A percentile compares a stretch with the other conserved stretches of the same genome.
These are phyloP conservation scores for Penicillium crustosum DNA, from an alignment of 2,329 filamentous ascomycete genomes.

Conservation along the genomic window DNA sequence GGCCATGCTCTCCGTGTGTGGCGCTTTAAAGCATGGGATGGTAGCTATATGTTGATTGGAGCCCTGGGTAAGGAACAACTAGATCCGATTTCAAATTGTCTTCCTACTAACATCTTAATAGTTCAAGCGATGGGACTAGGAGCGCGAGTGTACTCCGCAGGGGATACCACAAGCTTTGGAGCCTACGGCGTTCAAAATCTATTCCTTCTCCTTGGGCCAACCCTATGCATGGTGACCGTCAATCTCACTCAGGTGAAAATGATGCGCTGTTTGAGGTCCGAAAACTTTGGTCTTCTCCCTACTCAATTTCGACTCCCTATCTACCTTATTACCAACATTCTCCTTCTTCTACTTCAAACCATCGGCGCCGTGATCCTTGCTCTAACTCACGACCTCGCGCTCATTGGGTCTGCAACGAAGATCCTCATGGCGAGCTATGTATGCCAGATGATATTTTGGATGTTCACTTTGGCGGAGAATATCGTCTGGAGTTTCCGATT, in stretches of 20 bases:
- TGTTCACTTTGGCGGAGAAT: background rate
- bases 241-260: background rate
- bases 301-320: background rate
- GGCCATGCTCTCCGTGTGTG: background rate
- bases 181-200: background rate
- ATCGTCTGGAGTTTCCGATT: background rate
- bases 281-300: background rate
- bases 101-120: background rate
- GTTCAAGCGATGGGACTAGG: background rate
- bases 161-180: background rate
- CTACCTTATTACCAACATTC: background rate
- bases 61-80: background rate
- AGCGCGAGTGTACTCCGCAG: background rate
- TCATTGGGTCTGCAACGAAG: background rate
- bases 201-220: background rate
- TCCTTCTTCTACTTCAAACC: background rate
- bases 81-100: background rate
- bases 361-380: background rate
- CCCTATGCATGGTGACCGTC: background rate
- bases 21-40: background rate
- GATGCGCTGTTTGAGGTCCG: background rate
- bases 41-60: background rate
- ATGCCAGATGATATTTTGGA: background rate
- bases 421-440: background rate
- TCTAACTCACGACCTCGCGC: background rate